Evolutionary conservation across 1,284 basidiomycete species (phyloP).

Genomic region (Cutaneotrichosporon spelunceum): DNA sequence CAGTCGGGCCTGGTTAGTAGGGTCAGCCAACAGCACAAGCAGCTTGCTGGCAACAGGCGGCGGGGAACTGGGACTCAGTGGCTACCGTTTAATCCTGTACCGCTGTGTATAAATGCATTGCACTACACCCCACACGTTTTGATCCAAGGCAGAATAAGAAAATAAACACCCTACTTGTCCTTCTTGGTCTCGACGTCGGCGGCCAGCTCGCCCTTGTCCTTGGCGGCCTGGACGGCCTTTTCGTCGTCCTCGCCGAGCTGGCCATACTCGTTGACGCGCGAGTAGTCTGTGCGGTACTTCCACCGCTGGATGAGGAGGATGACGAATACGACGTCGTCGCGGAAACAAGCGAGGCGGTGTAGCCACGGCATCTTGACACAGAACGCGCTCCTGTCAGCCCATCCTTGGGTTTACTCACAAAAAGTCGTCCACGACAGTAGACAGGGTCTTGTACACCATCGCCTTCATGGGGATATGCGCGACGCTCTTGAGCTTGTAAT

Average conservation of each 20-base stretch:
- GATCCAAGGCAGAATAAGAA: not conserved
- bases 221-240: constrained; percentile 14
- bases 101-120: too few relatives aligned
- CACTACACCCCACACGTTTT: too few relatives aligned
- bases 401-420: constrained; percentile 57
- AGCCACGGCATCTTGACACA: constrained; percentile 94
- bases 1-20: too few relatives aligned
- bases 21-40: too few relatives aligned
- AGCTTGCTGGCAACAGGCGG: too few relatives aligned
- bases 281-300: constrained; percentile 93
- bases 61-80: too few relatives aligned
- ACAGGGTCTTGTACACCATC: constrained; percentile 85
- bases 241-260: constrained; percentile 59
- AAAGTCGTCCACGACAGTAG: constrained; percentile 74
- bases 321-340: constrained; percentile 82
- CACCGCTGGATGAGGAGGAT: constrained; percentile 63
- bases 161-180: constrained; percentile 27
- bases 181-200: constrained; percentile 29
- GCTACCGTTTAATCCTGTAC: too few relatives aligned
- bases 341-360: constrained; percentile 61
- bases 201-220: constrained; percentile 53
- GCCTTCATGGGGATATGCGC: constrained; percentile 69
- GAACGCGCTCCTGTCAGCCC: constrained; percentile 19
- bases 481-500: constrained; percentile 85
- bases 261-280: constrained; percentile 92